Evolutionary conservation across 305 asterid genomes (phyloP).

Genomic region (Stenogyne calaminthoides): DNA sequence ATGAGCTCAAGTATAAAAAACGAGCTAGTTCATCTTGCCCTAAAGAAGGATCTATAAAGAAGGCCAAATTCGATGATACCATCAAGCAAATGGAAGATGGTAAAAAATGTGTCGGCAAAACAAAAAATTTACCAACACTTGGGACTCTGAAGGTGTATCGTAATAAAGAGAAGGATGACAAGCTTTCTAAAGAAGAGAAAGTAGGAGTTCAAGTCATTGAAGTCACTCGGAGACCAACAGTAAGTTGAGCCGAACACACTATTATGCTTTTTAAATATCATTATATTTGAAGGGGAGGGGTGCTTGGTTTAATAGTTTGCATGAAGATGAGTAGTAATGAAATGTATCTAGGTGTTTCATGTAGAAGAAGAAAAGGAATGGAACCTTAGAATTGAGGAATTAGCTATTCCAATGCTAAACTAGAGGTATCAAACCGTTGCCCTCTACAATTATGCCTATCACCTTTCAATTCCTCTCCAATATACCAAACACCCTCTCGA

Average conservation of each 20-base stretch:
- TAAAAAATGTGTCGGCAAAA: conserved; percentile 22
- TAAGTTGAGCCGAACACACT: conserved; percentile 58
- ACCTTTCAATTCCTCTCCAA: background rate
- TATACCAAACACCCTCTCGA: background rate
- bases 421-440: background rate
- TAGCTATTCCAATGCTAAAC: background rate
- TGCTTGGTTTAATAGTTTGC: background rate
- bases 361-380: background rate
- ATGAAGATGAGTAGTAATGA: background rate
- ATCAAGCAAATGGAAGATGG: conserved; percentile 23
- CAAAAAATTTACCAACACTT: conserved; percentile 20
- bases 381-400: background rate
- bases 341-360: background rate
- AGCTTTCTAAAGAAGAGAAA: conserved; percentile 33
- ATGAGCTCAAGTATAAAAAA: conserved; percentile 25
- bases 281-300: background rate
- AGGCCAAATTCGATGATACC: conserved; percentile 38
- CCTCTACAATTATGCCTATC: background rate
- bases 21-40: conserved; percentile 26
- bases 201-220: conserved; percentile 47
- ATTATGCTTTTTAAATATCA: conserved; percentile 27
- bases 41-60: conserved; percentile 43
- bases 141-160: conserved; percentile 25
- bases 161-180: conserved; percentile 27
- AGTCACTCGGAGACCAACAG: conserved; percentile 69